A percentile compares a stretch with the other conserved stretches of the same genome.
Evolutionary conservation across 2,329 filamentous ascomycete genomes (phyloP).

Genomic region (Emydomyces testavorans): DNA sequence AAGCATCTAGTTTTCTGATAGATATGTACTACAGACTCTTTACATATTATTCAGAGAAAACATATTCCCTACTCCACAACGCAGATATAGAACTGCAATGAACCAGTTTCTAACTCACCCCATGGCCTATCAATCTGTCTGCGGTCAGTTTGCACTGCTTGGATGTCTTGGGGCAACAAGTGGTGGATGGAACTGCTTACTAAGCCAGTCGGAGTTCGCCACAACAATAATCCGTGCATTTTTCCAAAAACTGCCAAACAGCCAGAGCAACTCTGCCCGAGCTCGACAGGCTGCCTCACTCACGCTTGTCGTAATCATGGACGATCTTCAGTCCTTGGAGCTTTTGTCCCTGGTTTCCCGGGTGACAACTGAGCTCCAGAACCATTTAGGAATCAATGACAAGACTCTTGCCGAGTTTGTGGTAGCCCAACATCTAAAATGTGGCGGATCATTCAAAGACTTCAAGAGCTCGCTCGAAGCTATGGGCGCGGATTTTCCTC

Average conservation of each 20-base stretch:
- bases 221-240: constrained; percentile 30
- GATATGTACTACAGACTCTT: too few relatives aligned
- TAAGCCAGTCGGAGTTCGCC: constrained; percentile 16
- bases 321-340: constrained; percentile 84
- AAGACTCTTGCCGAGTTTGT: constrained; percentile 95
- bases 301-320: constrained; percentile 47
- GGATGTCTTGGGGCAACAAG: background rate
- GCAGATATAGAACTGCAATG: too few relatives aligned
- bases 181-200: background rate
- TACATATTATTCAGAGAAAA: too few relatives aligned
- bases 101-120: too few relatives aligned
- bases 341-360: constrained; percentile 87
- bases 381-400: constrained; percentile 82
- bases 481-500: constrained; percentile 72
- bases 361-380: constrained; percentile 86
- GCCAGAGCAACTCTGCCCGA: background rate
- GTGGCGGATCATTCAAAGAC: constrained; percentile 49
- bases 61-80: too few relatives aligned
- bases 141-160: too few relatives aligned
- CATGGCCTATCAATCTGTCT: too few relatives aligned
- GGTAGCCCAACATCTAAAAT: constrained; percentile 76
- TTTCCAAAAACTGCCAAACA: background rate
- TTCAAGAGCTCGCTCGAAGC: constrained; percentile 66
- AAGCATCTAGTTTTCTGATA: too few relatives aligned
- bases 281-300: background rate